Evolutionary conservation across 2,329 filamentous ascomycete species (phyloP), one percentile per base, ranked within the genome.

Genomic region (Acrodontium crateriforme): DNA sequence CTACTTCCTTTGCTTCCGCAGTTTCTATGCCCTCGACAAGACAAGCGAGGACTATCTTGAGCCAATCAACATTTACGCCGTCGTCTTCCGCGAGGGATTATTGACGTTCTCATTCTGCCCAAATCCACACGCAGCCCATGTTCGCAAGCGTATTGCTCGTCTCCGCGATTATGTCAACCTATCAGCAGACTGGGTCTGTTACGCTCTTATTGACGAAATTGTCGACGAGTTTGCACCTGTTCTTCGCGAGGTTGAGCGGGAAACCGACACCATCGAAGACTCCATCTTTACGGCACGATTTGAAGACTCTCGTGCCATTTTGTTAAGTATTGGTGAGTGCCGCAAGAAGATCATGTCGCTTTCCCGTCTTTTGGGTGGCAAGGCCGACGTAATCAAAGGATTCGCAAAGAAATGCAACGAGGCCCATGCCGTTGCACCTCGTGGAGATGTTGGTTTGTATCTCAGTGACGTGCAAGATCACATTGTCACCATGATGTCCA

Each of bases 351-450:
- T 89, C 33, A 89, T 95, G 72, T 80, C 78, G 24, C 65, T 98
- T 41, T 79, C 94, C 65, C 81, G 91, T 23, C 74, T 98, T 6
- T 67, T 98, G 1, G 87, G 87, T 30, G 87, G 87, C 48, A 98
- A 98, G 56, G 89, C 89, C n/a, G 89, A 98, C 53, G 89, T 98
- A 32, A 83, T 98, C 46, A 84, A 82, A 43, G 85, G 87, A 16
- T 98, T 98, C 50, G 91, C 89, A 28, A 98, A 98, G 63, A 82
- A 91, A 28, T 98, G 89, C 70, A 98, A 95, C 53, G 87, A 94
- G 50, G 83, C 92, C 39, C 95, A 92, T 63, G 79, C 82, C 40
- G 80, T 95, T 28, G 93, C 89, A 1, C 89, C 89, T 5, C 80
- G 85, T 25, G 89, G 89, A 60, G 89, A 98, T 50, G 93, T 98